Percentiles rank a stretch among this genome's conserved stretches.
Conservation (phyloP, 345 rosid genomes). For the Eucalyptus regnans region DNA sequence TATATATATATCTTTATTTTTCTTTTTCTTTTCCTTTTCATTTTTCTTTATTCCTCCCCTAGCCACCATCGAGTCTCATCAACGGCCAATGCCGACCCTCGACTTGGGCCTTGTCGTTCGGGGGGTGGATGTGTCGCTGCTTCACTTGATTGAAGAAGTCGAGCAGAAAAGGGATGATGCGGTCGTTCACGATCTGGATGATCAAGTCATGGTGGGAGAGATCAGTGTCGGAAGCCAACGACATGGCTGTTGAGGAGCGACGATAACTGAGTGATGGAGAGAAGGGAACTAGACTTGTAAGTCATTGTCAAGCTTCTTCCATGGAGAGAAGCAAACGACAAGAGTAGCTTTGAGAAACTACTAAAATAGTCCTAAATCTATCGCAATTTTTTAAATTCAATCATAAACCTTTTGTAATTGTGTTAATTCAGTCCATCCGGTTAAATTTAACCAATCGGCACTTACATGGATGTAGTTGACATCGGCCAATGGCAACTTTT, state of each 20-base stretch:
- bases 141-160: neutral
- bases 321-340: too few species aligned
- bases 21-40: rapidly evolving
- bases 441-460: too few species aligned
- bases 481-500: rapidly evolving
- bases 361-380: rapidly evolving
- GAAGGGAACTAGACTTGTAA: too few species aligned
- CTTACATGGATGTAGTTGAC: too few species aligned
- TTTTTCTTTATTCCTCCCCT: rapidly evolving
- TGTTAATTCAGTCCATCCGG: rapidly evolving
- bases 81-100: neutral
- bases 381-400: too few species aligned
- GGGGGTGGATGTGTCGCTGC: neutral
- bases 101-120: neutral
- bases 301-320: too few species aligned
- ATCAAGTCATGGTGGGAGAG: neutral
- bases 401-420: rapidly evolving
- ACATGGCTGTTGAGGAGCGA: neutral
- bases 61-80: rapidly evolving
- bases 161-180: neutral
- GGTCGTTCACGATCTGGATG: neutral
- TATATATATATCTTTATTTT: too few species aligned
- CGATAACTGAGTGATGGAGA: neutral
- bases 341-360: too few species aligned
- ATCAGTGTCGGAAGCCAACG: neutral